Percentiles rank a stretch among this genome's conserved stretches.
These are phyloP conservation scores for Aspergillus asperescens DNA, from an alignment of 495 filamentous ascomycete genomes.

Conservation along the genomic window DNA sequence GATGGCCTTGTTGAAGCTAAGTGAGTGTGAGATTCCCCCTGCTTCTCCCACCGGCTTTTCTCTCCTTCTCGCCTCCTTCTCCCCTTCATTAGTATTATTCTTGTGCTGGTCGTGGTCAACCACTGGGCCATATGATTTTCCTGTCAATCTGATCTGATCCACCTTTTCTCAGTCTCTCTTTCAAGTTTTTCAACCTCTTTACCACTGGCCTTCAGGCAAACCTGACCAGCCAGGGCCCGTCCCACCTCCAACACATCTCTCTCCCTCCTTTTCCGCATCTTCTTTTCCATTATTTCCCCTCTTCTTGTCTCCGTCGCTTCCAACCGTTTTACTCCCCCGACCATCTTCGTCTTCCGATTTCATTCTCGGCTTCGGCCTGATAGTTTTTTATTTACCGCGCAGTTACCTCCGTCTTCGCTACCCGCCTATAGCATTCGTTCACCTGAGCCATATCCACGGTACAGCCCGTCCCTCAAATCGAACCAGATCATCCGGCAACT, in stretches of 20 bases:
- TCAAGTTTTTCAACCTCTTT: neutral
- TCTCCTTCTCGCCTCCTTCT: constrained; percentile 5
- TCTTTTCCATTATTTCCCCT: constrained; percentile 10
- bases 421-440: constrained; percentile 6
- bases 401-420: neutral
- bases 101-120: neutral
- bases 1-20: constrained; percentile 1
- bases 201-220: neutral
- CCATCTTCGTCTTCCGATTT: constrained; percentile 8
- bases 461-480: constrained; percentile 15
- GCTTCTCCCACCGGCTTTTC: neutral
- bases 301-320: constrained; percentile 11
- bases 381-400: neutral
- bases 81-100: no score
- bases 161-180: constrained; percentile 3
- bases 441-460: constrained; percentile 19
- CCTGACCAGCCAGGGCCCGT: constrained; percentile 1
- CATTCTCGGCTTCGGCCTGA: neutral
- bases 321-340: constrained; percentile 16
- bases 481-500: neutral
- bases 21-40: neutral
- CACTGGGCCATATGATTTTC: neutral
- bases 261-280: constrained; percentile 17
- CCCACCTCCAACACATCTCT: constrained; percentile 5
- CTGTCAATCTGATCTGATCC: neutral